phyloP scores from a whole-genome alignment of 345 rosid genomes.

The Linum trigynum region DNA sequence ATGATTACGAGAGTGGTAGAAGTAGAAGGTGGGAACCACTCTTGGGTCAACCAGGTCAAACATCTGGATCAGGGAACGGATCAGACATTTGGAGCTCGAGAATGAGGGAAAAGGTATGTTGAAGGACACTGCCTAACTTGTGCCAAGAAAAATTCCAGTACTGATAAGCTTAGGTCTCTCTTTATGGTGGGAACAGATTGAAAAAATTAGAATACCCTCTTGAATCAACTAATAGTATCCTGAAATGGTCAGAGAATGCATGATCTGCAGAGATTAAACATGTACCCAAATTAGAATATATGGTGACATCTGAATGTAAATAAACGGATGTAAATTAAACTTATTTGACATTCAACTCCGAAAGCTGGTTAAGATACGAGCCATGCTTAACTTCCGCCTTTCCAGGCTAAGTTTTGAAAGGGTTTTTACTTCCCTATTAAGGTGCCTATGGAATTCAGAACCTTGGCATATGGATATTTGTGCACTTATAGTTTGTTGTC shows the following conservation, averaged over 20 bases:
- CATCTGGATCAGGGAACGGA: slow-evolving; percentile 42
- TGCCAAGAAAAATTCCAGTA: background rate
- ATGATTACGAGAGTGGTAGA: slow-evolving; percentile 49
- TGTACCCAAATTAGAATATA: too few species aligned
- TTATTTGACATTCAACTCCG: too few species aligned
- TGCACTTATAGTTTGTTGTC: background rate
- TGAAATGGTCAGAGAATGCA: too few species aligned
- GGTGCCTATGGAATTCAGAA: background rate
- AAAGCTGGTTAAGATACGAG: background rate
- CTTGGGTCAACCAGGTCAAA: slow-evolving; percentile 49
- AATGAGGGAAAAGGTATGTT: slow-evolving; percentile 71
- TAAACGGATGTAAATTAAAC: too few species aligned
- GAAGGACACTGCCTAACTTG: background rate
- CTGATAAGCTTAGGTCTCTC: too few species aligned
- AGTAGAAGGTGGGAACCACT: slow-evolving; percentile 66
- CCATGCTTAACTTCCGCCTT: too few species aligned
- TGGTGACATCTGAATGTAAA: too few species aligned
- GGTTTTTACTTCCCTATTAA: background rate
- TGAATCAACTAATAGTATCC: too few species aligned
- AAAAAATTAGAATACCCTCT: too few species aligned
- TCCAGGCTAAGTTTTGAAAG: too few species aligned
- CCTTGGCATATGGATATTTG: background rate
- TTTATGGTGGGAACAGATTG: too few species aligned
- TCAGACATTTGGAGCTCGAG: slow-evolving; percentile 61
- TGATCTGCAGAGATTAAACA: too few species aligned